These are phyloP conservation scores for Botrytis medusae DNA, from an alignment of 2,329 filamentous ascomycete genomes.

Conservation along the genomic window DNA sequence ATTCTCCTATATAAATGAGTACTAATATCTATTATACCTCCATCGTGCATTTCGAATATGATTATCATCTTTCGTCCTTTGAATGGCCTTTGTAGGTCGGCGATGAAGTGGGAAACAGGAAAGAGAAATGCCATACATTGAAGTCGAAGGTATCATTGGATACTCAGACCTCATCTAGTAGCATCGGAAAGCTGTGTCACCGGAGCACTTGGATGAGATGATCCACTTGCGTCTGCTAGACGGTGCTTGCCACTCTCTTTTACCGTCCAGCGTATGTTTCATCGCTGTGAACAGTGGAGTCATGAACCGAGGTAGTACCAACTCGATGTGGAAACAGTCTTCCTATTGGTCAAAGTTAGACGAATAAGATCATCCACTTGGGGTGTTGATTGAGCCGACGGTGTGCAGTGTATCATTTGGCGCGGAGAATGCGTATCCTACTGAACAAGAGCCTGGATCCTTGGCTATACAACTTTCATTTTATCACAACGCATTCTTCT, in stretches of 20 bases:
- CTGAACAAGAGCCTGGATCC: neutral
- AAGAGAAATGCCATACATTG: constrained; percentile 1
- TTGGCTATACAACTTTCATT: neutral
- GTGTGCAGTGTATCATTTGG: constrained; percentile 14
- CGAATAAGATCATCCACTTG: neutral
- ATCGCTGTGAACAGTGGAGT: constrained; percentile 18
- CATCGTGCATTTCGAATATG: neutral
- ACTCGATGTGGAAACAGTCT: constrained; percentile 8
- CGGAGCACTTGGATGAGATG: neutral
- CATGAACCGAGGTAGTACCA: neutral
- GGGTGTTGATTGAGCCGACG: neutral
- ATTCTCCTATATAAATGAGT: neutral
- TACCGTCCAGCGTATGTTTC: constrained; percentile 21
- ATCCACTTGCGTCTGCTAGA: constrained; percentile 19
- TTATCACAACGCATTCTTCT: neutral
- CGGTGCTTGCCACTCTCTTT: constrained; percentile 2
- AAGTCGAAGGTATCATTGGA: constrained; percentile 11
- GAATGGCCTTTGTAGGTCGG: neutral
- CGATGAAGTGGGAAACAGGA: neutral
- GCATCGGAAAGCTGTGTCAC: constrained; percentile 3
- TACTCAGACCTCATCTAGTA: neutral
- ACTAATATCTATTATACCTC: neutral
- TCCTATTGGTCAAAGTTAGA: neutral
- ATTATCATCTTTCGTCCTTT: neutral
- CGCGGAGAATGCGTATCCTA: neutral